Percentiles rank a stretch among this genome's conserved stretches.
Evolutionary conservation across 495 filamentous ascomycete genomes (phyloP).

Genomic region (Hypoxylon lienhwacheense): DNA sequence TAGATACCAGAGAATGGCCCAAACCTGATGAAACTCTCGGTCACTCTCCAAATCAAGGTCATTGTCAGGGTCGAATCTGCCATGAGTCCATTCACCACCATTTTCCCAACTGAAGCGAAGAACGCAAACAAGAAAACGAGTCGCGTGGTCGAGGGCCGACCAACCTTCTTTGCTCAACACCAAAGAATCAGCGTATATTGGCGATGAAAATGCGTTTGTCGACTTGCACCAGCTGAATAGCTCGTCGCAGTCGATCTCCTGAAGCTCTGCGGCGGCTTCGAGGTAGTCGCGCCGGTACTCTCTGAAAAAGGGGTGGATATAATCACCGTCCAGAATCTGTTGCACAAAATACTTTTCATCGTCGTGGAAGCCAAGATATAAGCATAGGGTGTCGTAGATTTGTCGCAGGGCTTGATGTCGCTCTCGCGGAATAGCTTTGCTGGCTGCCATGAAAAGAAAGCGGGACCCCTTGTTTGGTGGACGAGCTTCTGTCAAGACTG

Average conservation of each 20-base stretch:
- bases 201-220: slow-evolving; percentile 17
- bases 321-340: slow-evolving; percentile 27
- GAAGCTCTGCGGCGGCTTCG: slow-evolving; percentile 8
- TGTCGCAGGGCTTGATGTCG: slow-evolving; percentile 26
- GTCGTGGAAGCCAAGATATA: slow-evolving; percentile 31
- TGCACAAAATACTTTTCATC: slow-evolving; percentile 21
- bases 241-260: slow-evolving; percentile 24
- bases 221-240: slow-evolving; percentile 18
- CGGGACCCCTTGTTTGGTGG: too few relatives aligned
- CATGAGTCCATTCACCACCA: slow-evolving; percentile 33
- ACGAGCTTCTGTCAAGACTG: too few relatives aligned
- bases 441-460: slow-evolving; percentile 14
- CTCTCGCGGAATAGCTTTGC: slow-evolving; percentile 23
- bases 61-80: slow-evolving; percentile 27
- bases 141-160: slow-evolving; percentile 29
- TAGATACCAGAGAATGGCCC: slow-evolving; percentile 33
- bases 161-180: slow-evolving; percentile 17
- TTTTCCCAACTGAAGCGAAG: slow-evolving; percentile 36
- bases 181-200: slow-evolving; percentile 16
- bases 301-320: slow-evolving; percentile 29
- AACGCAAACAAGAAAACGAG: slow-evolving; percentile 30
- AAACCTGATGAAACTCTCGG: slow-evolving; percentile 32
- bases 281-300: slow-evolving; percentile 35
- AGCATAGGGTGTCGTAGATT: slow-evolving; percentile 29
- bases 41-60: slow-evolving; percentile 30